Conservation (phyloP, 75 land plant genomes). For the Isoetes taiwanensis region DNA sequence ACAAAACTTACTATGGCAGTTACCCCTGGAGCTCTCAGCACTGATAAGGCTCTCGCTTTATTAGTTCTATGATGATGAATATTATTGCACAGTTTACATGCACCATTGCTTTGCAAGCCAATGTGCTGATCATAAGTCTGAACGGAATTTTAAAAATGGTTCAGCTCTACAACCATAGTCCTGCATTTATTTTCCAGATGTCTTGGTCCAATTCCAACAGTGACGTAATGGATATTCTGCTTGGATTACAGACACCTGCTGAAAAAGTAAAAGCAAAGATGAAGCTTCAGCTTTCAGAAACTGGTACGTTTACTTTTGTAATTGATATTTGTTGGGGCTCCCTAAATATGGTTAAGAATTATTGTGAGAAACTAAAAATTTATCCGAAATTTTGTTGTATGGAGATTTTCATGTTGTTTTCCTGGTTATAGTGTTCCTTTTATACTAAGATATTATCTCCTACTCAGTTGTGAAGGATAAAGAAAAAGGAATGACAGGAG, state of each 20-base stretch:
- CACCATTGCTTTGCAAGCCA: too few species aligned
- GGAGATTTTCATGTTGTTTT: neutral
- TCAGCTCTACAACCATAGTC: neutral
- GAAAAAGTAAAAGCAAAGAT: slow-evolving; percentile 84
- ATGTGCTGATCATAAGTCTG: too few species aligned
- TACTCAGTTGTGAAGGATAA: slow-evolving; percentile 54
- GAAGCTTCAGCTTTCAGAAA: slow-evolving; percentile 69
- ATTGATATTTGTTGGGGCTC: neutral
- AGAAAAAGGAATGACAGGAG: slow-evolving; percentile 36
- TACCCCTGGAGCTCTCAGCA: too few species aligned
- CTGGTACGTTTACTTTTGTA: slow-evolving; percentile 35
- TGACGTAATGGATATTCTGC: neutral
- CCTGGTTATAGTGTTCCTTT: neutral
- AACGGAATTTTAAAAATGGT: too few species aligned
- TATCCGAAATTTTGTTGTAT: neutral
- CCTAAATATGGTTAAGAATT: neutral
- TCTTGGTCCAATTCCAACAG: neutral
- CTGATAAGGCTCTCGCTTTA: too few species aligned
- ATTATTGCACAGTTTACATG: too few species aligned
- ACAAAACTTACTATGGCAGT: too few species aligned
- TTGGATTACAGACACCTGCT: slow-evolving; percentile 49
- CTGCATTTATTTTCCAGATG: neutral
- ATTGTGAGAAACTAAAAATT: neutral
- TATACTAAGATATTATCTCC: neutral
- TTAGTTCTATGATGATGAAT: too few species aligned